Conservation (phyloP, 805 yeast species). For the Candida gorgasii region DNA sequence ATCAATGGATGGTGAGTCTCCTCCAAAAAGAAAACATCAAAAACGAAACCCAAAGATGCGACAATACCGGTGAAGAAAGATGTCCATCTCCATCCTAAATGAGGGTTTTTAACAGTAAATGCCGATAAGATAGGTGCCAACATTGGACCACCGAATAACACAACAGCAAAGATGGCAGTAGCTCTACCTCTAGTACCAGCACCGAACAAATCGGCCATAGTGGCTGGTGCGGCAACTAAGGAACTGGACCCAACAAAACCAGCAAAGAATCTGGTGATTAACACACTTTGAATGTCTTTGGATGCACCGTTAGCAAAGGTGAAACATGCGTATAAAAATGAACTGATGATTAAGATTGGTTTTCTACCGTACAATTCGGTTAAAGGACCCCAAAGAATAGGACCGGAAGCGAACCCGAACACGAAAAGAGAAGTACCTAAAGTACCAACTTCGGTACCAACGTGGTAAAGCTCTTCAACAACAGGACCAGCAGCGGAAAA, state of each 20-base stretch:
- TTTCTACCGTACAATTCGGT: conserved; percentile 39
- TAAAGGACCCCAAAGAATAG: conserved; percentile 69
- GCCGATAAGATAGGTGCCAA: conserved; percentile 68
- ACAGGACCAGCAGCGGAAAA: conserved; percentile 62
- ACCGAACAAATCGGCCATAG: conserved; percentile 78
- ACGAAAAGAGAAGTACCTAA: conserved; percentile 80
- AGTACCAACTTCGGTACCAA: conserved; percentile 68
- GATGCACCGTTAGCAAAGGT: conserved; percentile 73
- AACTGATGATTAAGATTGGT: conserved; percentile 46
- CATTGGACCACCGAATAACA: conserved; percentile 79
- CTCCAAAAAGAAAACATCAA: conserved; percentile 31
- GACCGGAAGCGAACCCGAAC: conserved; percentile 93
- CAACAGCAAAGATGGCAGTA: conserved; percentile 65
- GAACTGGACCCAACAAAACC: conserved; percentile 87
- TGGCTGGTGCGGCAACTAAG: conserved; percentile 80
- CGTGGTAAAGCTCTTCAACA: conserved; percentile 50
- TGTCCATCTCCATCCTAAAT: conserved; percentile 59
- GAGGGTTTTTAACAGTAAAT: conserved; percentile 38
- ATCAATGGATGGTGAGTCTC: conserved; percentile 45
- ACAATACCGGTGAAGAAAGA: conserved; percentile 50
- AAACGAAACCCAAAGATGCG: conserved; percentile 31
- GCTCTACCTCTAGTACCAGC: conserved; percentile 73
- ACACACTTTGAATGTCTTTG: conserved; percentile 71
- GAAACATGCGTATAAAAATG: conserved; percentile 36
- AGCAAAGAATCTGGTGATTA: conserved; percentile 76